Conservation (phyloP, 768 basidiomycete species). For the Leccinum incarnatum region DNA sequence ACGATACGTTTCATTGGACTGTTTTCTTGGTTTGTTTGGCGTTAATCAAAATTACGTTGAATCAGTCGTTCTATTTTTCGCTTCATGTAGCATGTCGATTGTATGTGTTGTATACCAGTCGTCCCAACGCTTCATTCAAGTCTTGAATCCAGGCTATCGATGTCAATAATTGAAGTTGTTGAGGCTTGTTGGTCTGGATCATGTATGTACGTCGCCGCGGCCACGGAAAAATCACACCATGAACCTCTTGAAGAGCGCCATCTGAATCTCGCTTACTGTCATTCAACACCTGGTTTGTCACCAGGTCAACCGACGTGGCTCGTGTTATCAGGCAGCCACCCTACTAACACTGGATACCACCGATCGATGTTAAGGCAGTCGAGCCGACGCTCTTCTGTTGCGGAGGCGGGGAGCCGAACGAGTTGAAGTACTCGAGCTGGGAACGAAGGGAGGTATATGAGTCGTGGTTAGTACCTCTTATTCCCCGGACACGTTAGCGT, state of each 20-base stretch:
- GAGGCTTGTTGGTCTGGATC: neutral
- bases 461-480: no score
- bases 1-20: conserved; percentile 3
- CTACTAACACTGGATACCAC: neutral
- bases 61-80: conserved; percentile 4
- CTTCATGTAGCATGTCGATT: conserved; percentile 14
- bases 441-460: neutral
- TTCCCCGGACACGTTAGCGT: neutral
- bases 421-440: neutral
- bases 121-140: neutral
- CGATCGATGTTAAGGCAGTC: neutral
- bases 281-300: neutral
- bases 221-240: neutral
- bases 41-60: conserved; percentile 17
- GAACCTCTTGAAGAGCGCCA: neutral
- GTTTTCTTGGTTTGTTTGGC: neutral
- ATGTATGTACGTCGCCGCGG: neutral
- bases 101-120: conserved; percentile 8
- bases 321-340: neutral
- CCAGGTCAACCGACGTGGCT: neutral
- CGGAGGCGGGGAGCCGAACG: neutral
- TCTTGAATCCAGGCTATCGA: neutral
- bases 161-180: neutral
- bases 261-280: neutral
- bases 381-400: neutral